phyloP scores from a whole-genome alignment of 306 rosid genomes.

The Luffa acutangula region DNA sequence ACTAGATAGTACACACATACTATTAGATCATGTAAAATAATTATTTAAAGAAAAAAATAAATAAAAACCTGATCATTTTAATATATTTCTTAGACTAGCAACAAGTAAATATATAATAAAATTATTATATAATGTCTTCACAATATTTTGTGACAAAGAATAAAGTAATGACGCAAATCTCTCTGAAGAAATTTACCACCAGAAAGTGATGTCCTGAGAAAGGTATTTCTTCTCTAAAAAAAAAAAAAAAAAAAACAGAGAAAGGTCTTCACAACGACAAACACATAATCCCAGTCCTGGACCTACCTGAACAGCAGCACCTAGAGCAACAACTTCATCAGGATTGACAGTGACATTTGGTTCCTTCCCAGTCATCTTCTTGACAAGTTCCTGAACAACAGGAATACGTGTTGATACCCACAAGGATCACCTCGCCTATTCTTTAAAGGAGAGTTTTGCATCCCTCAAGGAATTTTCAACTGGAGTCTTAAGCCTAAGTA shows the following conservation, averaged over 20 bases:
- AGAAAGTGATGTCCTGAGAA: neutral
- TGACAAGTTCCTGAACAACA: conserved; percentile 82
- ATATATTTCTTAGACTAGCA: neutral
- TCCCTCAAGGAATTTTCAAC: conserved; percentile 92
- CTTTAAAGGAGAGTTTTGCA: conserved; percentile 78
- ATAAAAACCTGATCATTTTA: neutral
- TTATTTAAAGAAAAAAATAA: neutral
- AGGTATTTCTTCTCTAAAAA: too few relatives aligned
- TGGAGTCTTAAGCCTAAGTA: conserved; percentile 63
- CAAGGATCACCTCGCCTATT: conserved; percentile 88
- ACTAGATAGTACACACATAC: neutral
- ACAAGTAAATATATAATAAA: neutral
- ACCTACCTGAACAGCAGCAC: conserved; percentile 91
- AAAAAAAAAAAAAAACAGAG: neutral
- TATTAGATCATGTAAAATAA: neutral
- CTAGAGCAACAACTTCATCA: conserved; percentile 92
- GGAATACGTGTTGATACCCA: conserved; percentile 91
- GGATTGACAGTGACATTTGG: conserved; percentile 93
- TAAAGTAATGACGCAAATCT: neutral
- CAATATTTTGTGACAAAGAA: neutral
- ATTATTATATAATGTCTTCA: neutral
- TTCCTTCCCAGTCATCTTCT: conserved; percentile 76
- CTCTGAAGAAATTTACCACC: neutral
- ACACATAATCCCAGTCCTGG: neutral
- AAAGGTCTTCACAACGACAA: neutral